Conservation (phyloP, 345 rosid species). For the Fremontodendron californicum region DNA sequence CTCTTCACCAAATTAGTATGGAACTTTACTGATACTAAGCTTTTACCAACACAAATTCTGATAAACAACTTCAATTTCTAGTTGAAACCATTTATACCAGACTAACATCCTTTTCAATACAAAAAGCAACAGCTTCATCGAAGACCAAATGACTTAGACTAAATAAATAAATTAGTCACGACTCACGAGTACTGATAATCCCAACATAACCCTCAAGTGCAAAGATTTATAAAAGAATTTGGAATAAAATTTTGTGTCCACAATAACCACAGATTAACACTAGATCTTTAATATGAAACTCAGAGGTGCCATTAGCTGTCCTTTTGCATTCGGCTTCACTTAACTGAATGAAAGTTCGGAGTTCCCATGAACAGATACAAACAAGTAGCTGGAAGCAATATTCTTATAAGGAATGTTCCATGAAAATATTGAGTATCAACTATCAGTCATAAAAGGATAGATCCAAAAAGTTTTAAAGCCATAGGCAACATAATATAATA, state of each 20-base stretch:
- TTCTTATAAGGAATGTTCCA: not conserved
- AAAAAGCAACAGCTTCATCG: not conserved
- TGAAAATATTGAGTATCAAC: not conserved
- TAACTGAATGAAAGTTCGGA: not conserved
- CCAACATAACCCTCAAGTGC: not conserved
- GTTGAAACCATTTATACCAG: not conserved
- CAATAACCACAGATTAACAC: not conserved
- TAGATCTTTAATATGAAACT: not conserved
- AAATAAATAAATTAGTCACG: not conserved
- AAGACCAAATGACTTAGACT: not conserved
- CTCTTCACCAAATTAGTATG: not conserved
- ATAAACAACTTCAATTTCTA: not conserved
- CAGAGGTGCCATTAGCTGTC: not conserved
- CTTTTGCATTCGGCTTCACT: not conserved
- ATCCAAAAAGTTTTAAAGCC: not conserved
- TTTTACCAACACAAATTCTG: conserved; percentile 1
- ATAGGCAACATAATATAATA: not conserved
- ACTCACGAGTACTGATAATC: not conserved
- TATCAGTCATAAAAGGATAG: not conserved
- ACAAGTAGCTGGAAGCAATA: not conserved
- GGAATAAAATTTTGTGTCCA: not conserved
- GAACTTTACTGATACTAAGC: not conserved
- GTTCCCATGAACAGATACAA: not conserved
- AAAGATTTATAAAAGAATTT: not conserved
- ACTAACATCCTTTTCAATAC: not conserved